Percentiles rank a stretch among this genome's conserved stretches.
Evolutionary conservation across 495 filamentous ascomycete genomes (phyloP).

Genomic region (Cercophora sp.): DNA sequence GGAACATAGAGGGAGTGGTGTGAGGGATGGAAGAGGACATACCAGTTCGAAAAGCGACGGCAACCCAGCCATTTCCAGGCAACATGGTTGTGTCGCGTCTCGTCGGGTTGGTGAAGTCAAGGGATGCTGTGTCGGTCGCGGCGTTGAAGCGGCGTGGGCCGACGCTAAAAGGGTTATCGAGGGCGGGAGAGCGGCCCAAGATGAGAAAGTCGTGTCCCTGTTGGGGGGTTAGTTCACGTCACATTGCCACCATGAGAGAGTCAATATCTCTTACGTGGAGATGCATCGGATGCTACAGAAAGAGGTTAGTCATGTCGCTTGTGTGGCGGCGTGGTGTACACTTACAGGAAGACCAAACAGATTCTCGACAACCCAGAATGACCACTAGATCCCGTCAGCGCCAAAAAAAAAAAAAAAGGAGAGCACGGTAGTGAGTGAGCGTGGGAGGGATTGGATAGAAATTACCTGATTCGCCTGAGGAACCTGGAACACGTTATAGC

Average conservation of each 20-base stretch:
- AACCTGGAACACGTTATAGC: conserved; percentile 35
- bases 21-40: too few species aligned
- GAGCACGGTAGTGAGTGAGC: too few species aligned
- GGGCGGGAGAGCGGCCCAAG: conserved; percentile 37
- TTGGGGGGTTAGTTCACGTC: too few species aligned
- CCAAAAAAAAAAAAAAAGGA: too few species aligned
- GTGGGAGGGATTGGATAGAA: too few species aligned
- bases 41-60: conserved; percentile 42
- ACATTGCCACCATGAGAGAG: too few species aligned
- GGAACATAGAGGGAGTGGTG: too few species aligned
- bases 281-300: conserved; percentile 44
- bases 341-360: conserved; percentile 10
- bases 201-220: conserved; percentile 58
- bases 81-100: conserved; percentile 38
- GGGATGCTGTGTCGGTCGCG: conserved; percentile 7
- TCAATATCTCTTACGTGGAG: too few species aligned
- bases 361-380: conserved; percentile 41
- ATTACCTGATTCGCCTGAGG: conserved; percentile 31
- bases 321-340: too few species aligned
- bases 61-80: conserved; percentile 25
- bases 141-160: conserved; percentile 16
- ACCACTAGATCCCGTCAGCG: too few species aligned
- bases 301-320: too few species aligned
- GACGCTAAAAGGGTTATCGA: conserved; percentile 24
- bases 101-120: conserved; percentile 32